Conservation (phyloP, 2,329 filamentous ascomycete species). For the Cytospora mali region DNA sequence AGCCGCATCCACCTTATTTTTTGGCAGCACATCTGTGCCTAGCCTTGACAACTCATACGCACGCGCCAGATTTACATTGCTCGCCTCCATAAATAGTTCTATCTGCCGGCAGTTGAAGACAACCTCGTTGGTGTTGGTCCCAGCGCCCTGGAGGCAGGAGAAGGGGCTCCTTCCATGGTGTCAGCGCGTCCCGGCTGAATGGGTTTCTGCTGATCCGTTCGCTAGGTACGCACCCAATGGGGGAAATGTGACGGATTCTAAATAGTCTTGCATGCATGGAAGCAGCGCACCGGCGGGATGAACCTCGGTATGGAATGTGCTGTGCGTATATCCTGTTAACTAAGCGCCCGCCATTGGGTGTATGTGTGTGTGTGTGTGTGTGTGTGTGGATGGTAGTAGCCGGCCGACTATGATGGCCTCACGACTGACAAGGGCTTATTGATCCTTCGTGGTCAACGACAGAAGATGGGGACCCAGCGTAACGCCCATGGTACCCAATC, state of each 20-base stretch:
- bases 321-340: background rate
- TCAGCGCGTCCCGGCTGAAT: conserved; percentile 9
- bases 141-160: background rate
- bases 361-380: too few relatives aligned
- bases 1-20: conserved; percentile 30
- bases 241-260: conserved; percentile 17
- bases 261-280: conserved; percentile 12
- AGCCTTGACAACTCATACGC: conserved; percentile 1
- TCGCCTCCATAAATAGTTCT: conserved; percentile 15
- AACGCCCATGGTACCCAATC: conserved; percentile 9
- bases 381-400: conserved; percentile 1
- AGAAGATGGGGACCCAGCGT: conserved; percentile 8
- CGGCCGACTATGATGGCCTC: background rate
- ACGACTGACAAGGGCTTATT: conserved; percentile 1
- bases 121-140: conserved; percentile 8
- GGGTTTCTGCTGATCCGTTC: conserved; percentile 8
- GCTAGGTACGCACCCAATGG: conserved; percentile 30
- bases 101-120: conserved; percentile 15
- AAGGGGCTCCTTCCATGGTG: conserved; percentile 4
- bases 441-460: background rate
- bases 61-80: conserved; percentile 11
- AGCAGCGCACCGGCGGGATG: conserved; percentile 2
- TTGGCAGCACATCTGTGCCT: conserved; percentile 20
- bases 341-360: conserved; percentile 11
- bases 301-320: background rate